A percentile compares a stretch with the other conserved stretches of the same genome.
Evolutionary conservation across 2,329 filamentous ascomycete species (phyloP).

Genomic region (Ophiostoma piceae): DNA sequence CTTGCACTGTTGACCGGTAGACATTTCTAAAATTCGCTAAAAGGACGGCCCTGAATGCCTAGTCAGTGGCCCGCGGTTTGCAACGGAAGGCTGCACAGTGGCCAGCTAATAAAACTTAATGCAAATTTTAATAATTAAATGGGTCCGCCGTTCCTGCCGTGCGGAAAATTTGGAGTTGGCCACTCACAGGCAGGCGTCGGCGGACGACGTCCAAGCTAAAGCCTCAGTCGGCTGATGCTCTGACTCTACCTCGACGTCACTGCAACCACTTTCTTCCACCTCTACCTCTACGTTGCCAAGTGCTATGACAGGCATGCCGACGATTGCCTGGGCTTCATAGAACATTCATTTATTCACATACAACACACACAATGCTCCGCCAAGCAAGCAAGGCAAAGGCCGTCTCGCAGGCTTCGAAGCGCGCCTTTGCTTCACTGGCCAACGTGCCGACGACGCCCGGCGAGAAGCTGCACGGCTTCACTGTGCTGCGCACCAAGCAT

Average conservation of each 20-base stretch:
- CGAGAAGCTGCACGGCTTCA: constrained; percentile 89
- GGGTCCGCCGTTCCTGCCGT: constrained; percentile 18
- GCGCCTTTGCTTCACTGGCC: constrained; percentile 41
- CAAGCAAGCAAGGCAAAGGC: constrained; percentile 19
- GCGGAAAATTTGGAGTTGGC: constrained; percentile 19
- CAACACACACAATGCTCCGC: constrained; percentile 19
- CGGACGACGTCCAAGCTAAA: constrained; percentile 8
- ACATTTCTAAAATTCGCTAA: not conserved
- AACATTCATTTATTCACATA: not conserved
- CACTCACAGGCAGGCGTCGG: constrained; percentile 20
- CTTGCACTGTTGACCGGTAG: not conserved
- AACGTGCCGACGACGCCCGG: constrained; percentile 67
- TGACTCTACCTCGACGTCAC: constrained; percentile 5
- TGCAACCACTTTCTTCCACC: not conserved
- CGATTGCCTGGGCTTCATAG: constrained; percentile 23
- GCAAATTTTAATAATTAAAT: not conserved
- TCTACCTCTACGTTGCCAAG: constrained; percentile 16
- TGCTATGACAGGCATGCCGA: constrained; percentile 25
- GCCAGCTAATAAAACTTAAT: not conserved
- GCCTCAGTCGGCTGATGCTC: constrained; percentile 9
- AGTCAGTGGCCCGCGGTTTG: not conserved
- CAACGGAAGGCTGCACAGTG: constrained; percentile 1
- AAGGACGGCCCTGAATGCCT: not conserved
- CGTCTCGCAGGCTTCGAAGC: constrained; percentile 15
- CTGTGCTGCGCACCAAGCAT: constrained; percentile 79